phyloP scores from a whole-genome alignment of 805 yeast genomes.

The Clavispora asparagi region DNA sequence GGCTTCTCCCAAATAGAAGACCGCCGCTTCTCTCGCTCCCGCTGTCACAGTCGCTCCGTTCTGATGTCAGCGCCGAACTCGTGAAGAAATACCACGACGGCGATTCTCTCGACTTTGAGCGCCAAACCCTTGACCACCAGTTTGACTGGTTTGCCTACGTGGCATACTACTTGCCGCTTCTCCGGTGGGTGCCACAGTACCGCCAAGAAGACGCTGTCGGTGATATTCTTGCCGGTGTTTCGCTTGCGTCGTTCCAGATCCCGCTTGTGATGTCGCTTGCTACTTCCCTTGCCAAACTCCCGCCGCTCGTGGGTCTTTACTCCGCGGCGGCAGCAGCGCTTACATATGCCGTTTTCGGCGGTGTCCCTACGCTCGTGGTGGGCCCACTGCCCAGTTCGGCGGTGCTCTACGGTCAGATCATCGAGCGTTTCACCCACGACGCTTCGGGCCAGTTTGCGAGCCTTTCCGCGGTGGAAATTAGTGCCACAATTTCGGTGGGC shows the following conservation, averaged over 20 bases:
- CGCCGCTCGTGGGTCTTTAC: constrained; percentile 73
- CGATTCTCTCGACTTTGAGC: constrained; percentile 4
- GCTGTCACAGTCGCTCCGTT: constrained; percentile 21
- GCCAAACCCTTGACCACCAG: constrained; percentile 3
- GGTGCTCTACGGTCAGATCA: constrained; percentile 73
- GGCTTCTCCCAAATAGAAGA: constrained; percentile 6
- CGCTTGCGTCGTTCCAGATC: constrained; percentile 30
- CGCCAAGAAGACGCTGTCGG: constrained; percentile 15
- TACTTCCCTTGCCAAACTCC: constrained; percentile 76
- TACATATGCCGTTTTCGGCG: constrained; percentile 72
- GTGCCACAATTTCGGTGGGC: constrained; percentile 15
- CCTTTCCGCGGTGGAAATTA: constrained; percentile 23
- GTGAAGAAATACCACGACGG: constrained; percentile 14
- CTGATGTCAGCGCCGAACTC: constrained; percentile 9
- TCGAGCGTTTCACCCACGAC: constrained; percentile 34
- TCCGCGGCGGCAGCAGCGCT: constrained; percentile 75
- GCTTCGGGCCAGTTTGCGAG: constrained; percentile 26
- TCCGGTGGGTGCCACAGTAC: constrained; percentile 29
- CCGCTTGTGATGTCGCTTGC: constrained; percentile 68
- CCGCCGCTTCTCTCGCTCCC: constrained; percentile 27
- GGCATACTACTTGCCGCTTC: constrained; percentile 28
- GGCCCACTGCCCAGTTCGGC: constrained; percentile 92
- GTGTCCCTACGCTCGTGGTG: constrained; percentile 84
- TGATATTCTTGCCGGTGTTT: constrained; percentile 28
- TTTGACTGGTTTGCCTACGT: constrained; percentile 23